phyloP scores from a whole-genome alignment of 345 rosid species.

The Sisymbrium irio region DNA sequence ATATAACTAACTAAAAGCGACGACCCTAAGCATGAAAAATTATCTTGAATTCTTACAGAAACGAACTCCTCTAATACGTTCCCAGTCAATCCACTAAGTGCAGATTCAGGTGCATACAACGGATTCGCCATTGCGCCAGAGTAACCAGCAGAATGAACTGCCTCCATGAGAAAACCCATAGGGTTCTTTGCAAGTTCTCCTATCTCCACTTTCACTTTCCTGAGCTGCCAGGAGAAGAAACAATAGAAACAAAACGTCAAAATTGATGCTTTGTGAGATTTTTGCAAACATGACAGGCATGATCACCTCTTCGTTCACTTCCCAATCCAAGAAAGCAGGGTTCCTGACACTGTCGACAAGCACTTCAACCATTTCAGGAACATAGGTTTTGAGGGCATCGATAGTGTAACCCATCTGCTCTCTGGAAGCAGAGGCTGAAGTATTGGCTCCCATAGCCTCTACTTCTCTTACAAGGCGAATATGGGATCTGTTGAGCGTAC shows the following conservation, averaged over 20 bases:
- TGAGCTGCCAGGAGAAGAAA: constrained; percentile 48
- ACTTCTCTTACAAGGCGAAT: constrained; percentile 73
- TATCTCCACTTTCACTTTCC: constrained; percentile 65
- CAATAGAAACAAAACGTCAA: not conserved
- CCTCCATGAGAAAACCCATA: constrained; percentile 73
- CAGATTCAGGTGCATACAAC: constrained; percentile 77
- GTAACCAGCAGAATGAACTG: constrained; percentile 82
- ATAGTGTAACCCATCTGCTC: constrained; percentile 83
- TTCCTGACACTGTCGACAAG: constrained; percentile 84
- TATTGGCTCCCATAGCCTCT: constrained; percentile 83
- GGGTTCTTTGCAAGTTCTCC: constrained; percentile 67
- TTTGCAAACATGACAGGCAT: not conserved
- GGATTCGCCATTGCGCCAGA: constrained; percentile 89
- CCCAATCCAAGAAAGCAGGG: constrained; percentile 93
- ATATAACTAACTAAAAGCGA: not conserved
- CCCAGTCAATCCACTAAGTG: constrained; percentile 51
- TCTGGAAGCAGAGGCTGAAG: constrained; percentile 76
- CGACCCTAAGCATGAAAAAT: not conserved
- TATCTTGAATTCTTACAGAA: constrained; percentile 47
- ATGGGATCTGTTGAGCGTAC: constrained; percentile 76
- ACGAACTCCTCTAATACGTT: constrained; percentile 70
- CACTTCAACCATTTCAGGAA: constrained; percentile 89
- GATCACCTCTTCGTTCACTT: constrained; percentile 73
- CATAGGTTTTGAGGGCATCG: constrained; percentile 88
- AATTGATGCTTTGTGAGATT: not conserved